phyloP scores from a whole-genome alignment of 83 land plant genomes.

The Picea engelmannii region DNA sequence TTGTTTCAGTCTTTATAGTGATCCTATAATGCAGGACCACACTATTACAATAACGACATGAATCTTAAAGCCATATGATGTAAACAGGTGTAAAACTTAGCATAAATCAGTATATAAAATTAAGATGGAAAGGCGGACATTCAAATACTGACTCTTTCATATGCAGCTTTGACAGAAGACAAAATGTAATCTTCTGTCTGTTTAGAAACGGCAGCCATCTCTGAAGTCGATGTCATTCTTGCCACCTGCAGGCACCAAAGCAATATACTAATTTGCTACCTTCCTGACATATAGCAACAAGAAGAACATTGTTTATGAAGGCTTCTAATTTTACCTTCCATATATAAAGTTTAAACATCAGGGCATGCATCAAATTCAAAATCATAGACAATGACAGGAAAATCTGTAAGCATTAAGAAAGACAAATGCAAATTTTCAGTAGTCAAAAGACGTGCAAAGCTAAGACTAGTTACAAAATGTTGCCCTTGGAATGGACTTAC shows the following conservation, averaged over 20 bases:
- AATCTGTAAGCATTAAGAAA: too few relatives aligned
- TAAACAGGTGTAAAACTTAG: neutral
- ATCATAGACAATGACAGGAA: too few relatives aligned
- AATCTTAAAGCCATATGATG: neutral
- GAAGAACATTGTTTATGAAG: neutral
- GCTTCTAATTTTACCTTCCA: neutral
- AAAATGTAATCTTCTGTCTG: conserved; percentile 68
- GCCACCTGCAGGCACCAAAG: conserved; percentile 33
- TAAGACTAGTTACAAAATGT: too few relatives aligned
- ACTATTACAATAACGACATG: neutral
- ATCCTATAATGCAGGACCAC: too few relatives aligned
- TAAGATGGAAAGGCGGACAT: neutral
- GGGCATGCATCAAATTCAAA: too few relatives aligned
- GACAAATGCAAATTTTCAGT: too few relatives aligned
- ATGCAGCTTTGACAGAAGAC: conserved; percentile 64
- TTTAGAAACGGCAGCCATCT: conserved; percentile 37
- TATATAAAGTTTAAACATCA: too few relatives aligned
- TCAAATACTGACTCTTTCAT: conserved; percentile 50
- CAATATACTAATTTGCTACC: neutral
- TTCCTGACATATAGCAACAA: neutral
- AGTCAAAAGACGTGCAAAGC: too few relatives aligned
- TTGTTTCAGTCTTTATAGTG: too few relatives aligned
- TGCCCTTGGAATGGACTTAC: too few relatives aligned
- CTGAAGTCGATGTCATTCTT: conserved; percentile 27
- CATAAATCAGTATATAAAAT: neutral